phyloP scores from a whole-genome alignment of 495 filamentous ascomycete species.

The Xylaria castorea region DNA sequence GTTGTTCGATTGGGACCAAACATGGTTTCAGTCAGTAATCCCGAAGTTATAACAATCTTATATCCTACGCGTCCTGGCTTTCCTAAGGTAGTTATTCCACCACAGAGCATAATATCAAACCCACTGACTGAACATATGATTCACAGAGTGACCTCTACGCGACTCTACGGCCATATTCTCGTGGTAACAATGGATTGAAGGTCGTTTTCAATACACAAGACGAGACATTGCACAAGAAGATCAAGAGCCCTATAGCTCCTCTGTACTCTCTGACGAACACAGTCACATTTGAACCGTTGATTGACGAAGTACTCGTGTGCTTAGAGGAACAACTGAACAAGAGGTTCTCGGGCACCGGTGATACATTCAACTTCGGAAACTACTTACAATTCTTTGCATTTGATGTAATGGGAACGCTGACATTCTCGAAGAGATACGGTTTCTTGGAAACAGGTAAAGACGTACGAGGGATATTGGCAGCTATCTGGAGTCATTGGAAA shows the following conservation, averaged over 20 bases:
- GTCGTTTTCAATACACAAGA: slow-evolving; percentile 50
- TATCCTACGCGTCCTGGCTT: slow-evolving; percentile 41
- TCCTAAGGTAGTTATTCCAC: slow-evolving; percentile 33
- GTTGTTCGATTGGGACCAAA: slow-evolving; percentile 60
- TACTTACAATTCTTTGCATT: slow-evolving; percentile 61
- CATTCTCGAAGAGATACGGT: slow-evolving; percentile 61
- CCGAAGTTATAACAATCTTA: slow-evolving; percentile 37
- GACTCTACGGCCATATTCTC: slow-evolving; percentile 32
- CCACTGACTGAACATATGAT: background rate
- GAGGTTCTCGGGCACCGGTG: slow-evolving; percentile 38
- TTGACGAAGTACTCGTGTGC: slow-evolving; percentile 22
- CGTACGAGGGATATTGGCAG: slow-evolving; percentile 54
- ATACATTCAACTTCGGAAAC: slow-evolving; percentile 42
- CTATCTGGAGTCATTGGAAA: slow-evolving; percentile 42
- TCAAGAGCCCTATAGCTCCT: slow-evolving; percentile 49
- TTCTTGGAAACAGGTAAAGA: slow-evolving; percentile 61
- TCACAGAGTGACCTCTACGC: slow-evolving; percentile 44
- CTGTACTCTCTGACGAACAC: slow-evolving; percentile 51
- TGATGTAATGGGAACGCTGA: slow-evolving; percentile 65
- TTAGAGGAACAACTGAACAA: slow-evolving; percentile 45
- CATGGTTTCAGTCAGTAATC: slow-evolving; percentile 50
- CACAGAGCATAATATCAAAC: background rate
- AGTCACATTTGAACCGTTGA: slow-evolving; percentile 30
- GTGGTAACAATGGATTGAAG: slow-evolving; percentile 37
- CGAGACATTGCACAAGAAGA: slow-evolving; percentile 46